These are phyloP conservation scores for Logfia minima DNA, from an alignment of 129 eudicot genomes.

Conservation along the genomic window DNA sequence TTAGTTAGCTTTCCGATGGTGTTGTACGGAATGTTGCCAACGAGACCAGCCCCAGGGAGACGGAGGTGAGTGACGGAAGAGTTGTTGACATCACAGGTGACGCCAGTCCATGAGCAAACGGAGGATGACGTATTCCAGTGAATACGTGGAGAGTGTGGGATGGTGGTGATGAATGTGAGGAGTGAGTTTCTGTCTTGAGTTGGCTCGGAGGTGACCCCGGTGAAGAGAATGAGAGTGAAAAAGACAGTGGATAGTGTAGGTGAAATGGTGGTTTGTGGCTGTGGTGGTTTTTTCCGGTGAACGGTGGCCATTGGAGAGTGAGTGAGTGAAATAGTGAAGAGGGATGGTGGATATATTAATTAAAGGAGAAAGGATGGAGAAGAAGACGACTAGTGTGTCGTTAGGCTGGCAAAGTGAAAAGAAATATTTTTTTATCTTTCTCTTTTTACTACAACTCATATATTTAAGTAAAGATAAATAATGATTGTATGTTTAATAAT, in stretches of 20 bases:
- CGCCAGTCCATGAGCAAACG: constrained; percentile 75
- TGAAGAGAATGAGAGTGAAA: too few species aligned
- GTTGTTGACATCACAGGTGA: constrained; percentile 54
- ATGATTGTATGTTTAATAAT: too few species aligned
- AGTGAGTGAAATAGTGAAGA: constrained; percentile 8
- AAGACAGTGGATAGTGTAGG: not conserved
- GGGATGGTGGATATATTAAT: constrained; percentile 20
- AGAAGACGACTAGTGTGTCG: constrained; percentile 13
- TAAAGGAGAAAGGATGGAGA: constrained; percentile 18
- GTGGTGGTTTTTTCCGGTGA: constrained; percentile 8
- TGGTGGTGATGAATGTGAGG: constrained; percentile 47
- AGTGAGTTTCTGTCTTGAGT: constrained; percentile 75
- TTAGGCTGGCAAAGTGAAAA: constrained; percentile 28
- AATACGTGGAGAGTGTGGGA: constrained; percentile 62
- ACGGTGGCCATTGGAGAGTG: too few species aligned
- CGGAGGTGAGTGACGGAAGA: constrained; percentile 53
- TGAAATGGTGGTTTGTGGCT: constrained; percentile 36
- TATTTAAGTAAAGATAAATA: too few species aligned
- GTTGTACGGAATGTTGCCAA: constrained; percentile 57
- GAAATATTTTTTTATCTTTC: too few species aligned
- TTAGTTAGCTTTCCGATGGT: constrained; percentile 54
- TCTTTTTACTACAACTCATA: too few species aligned
- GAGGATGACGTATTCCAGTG: constrained; percentile 60
- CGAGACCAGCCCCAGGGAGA: constrained; percentile 72
- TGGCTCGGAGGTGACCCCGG: constrained; percentile 53